phyloP scores from a whole-genome alignment of 768 basidiomycete genomes.

The Leccinum subtestaceum region DNA sequence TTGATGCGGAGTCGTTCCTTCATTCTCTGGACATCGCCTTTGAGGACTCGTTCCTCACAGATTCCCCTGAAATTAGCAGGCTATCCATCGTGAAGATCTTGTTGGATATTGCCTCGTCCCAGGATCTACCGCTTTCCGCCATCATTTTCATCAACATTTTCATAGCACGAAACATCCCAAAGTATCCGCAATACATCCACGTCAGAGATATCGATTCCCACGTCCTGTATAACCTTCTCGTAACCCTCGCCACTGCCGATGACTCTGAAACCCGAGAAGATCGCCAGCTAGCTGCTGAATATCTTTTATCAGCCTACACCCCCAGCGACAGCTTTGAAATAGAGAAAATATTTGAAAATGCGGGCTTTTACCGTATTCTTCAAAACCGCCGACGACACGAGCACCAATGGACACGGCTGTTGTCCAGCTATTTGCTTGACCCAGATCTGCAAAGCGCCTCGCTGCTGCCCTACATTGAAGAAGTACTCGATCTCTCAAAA shows the following conservation, averaged over 20 bases:
- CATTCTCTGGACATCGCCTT: slow-evolving; percentile 94
- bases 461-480: slow-evolving; percentile 64
- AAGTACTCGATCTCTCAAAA: slow-evolving; percentile 50
- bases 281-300: slow-evolving; percentile 92
- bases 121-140: slow-evolving; percentile 56
- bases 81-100: slow-evolving; percentile 82
- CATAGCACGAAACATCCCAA: slow-evolving; percentile 92
- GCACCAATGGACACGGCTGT: slow-evolving; percentile 67
- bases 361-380: slow-evolving; percentile 90
- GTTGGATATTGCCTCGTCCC: slow-evolving; percentile 66
- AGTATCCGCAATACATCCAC: slow-evolving; percentile 83
- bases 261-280: slow-evolving; percentile 85
- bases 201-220: slow-evolving; percentile 50
- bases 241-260: slow-evolving; percentile 70
- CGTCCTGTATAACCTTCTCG: slow-evolving; percentile 70
- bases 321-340: slow-evolving; percentile 76
- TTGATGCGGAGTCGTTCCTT: slow-evolving; percentile 92
- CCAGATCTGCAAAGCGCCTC: slow-evolving; percentile 56
- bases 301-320: slow-evolving; percentile 85
- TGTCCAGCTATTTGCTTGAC: slow-evolving; percentile 76
- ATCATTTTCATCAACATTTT: slow-evolving; percentile 91
- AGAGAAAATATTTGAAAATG: slow-evolving; percentile 65
- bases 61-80: slow-evolving; percentile 62
- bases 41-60: slow-evolving; percentile 88
- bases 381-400: slow-evolving; percentile 78